Base-by-base conservation (phyloP, 2,329 filamentous ascomycete species). In the Teratosphaeria nubilosa region DNA sequence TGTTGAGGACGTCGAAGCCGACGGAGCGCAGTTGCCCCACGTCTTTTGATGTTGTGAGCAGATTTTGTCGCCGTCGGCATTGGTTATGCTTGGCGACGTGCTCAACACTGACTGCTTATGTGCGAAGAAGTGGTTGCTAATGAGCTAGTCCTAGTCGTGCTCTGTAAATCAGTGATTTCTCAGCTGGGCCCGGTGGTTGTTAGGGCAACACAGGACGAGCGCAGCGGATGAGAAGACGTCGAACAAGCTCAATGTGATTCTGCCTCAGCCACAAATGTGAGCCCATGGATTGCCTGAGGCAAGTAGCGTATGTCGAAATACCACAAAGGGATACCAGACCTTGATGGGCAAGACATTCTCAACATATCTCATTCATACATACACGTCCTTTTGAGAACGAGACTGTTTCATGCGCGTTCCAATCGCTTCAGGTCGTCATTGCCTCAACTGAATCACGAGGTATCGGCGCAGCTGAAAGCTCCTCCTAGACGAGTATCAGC, bases 401-500 rank as follows among this genome's bases (percentile, higher is more conserved):
- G 13, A 41, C 16, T 5, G 16, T 20, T n/a, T 11, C 16, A 48
- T 48, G 16, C 4, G 41, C 9, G 20, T 22, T 20, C 16, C 5
- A n/a, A 5, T 48, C 20, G 41, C 20, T 41, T n/a, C 16, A n/a
- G 16, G 41, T 48, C 41, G 41, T 22, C 61, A 20, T 10, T 53
- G 14, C 14, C 31, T 53, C 51, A 31, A 31, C 10, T 53, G 13
- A 32, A 54, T 11, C 24, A 51, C 11, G 72, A 74, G 63, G 80
- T 79, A 62, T 80, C 77, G 2, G 73, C 75, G 59, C 78, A 80
- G n/a, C 74, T 75, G 56, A 80, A 80, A 0, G 77, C 76, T 48
- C 68, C 69, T 34, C 66, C 67, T 67, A 11, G 9, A 32, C 30
- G 13, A 27, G 53, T 24, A 25, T 56, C 51, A 64, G 58, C 50